Evolutionary conservation across 2,329 filamentous ascomycete species (phyloP), one percentile per base, ranked within the genome.

Genomic region (Boeremia exigua): DNA sequence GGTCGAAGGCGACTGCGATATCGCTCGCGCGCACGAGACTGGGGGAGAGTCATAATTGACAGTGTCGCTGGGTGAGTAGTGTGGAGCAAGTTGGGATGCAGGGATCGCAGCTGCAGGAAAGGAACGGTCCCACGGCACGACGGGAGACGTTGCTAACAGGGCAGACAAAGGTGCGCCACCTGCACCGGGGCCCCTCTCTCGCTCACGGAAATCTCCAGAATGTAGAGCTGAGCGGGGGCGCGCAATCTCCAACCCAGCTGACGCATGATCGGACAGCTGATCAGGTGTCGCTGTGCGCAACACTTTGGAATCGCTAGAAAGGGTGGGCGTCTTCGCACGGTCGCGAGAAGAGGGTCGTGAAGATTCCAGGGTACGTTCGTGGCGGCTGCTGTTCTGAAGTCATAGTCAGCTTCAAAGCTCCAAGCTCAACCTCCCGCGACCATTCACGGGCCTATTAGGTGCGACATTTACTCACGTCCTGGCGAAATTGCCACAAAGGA

Each of bases 191-290:
- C 61, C 56, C 32, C 74, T 70, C 48, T 77, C 73, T 54, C 80
- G 77, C 69, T 85, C 80, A 47, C 81, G 76, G 61, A 88, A 88
- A 66, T 88, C 85, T 43, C 86, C 85, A 19, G 84, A 82, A 69
- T 88, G 86, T 54, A 88, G 70, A 40, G 86, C 85, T 29, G 94
- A 98, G 50, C 90, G 83, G 42, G 94, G 94, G 48, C 93, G 85
- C 73, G 93, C 88, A 59, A 96, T 94, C 60, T 86, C 84, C 60
- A 78, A 54, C 1, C 80, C 73, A 29, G 66, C 65, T 27, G 65
- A 66, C 27, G 65, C 68, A 57, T 67, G 57, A 32, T 75, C 67
- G 44, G 63, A 59, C 5, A 66, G 56, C 33, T 59, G 61, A 40
- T 75, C 71, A 11, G 64, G 65, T 5, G 67, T 67, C 6, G 60